Conservation (phyloP, 306 rosid genomes). For the Oxytropis ochrocephala region DNA sequence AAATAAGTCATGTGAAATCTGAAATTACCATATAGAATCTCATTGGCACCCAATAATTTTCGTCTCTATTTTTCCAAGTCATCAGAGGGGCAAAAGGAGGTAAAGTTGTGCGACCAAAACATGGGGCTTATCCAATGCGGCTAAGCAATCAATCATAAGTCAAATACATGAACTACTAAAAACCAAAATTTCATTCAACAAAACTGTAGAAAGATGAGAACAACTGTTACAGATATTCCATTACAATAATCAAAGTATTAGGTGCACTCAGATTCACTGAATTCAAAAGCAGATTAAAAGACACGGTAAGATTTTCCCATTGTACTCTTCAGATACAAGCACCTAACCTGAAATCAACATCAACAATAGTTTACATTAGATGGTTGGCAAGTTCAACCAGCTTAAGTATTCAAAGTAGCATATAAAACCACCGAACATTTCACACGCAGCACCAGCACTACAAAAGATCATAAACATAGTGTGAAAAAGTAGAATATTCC, state of each 20-base stretch:
- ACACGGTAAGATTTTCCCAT: conserved; percentile 35
- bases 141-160: no score
- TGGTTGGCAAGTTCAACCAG: not conserved
- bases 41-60: no score
- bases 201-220: not conserved
- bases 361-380: conserved; percentile 6
- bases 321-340: conserved; percentile 37
- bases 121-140: no score
- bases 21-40: no score
- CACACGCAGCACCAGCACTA: no score
- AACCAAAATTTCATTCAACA: not conserved
- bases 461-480: no score
- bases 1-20: no score
- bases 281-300: conserved; percentile 6
- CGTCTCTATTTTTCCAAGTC: no score
- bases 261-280: not conserved
- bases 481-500: no score
- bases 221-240: not conserved
- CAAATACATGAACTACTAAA: not conserved
- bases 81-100: no score
- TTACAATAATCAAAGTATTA: not conserved
- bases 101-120: no score
- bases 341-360: conserved; percentile 39
- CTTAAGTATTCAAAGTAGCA: not conserved
- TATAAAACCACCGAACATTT: no score